A percentile compares a stretch with the other conserved stretches of the same genome.
Evolutionary conservation across 176 grass and related monocot species (phyloP).

Genomic region (Lolium multiflorum): DNA sequence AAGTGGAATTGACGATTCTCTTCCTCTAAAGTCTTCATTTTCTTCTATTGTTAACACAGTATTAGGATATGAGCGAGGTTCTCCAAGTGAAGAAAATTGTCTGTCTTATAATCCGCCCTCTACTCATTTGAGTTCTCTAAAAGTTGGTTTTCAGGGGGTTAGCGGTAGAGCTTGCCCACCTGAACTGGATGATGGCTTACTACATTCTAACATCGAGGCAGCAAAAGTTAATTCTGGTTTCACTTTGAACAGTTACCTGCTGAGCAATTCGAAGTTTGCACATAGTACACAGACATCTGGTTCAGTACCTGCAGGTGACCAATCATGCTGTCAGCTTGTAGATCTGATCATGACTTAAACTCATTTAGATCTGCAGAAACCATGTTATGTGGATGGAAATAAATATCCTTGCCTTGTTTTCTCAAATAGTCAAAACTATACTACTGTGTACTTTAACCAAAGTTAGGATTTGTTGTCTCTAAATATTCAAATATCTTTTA

Average conservation of each 20-base stretch:
- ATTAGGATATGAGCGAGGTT: constrained; percentile 47
- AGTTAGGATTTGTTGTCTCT: constrained; percentile 37
- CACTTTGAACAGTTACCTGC: constrained; percentile 40
- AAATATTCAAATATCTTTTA: constrained; percentile 40
- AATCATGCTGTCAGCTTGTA: constrained; percentile 47
- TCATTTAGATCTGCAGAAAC: constrained; percentile 49
- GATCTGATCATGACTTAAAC: constrained; percentile 53
- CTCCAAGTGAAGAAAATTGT: constrained; percentile 46
- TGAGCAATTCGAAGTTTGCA: constrained; percentile 43
- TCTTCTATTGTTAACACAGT: constrained; percentile 79
- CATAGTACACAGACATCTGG: constrained; percentile 41
- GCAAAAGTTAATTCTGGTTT: constrained; percentile 36
- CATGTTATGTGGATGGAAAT: constrained; percentile 35
- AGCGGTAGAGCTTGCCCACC: constrained; percentile 21
- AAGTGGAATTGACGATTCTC: constrained; percentile 42
- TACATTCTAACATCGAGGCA: constrained; percentile 43
- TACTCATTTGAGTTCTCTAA: constrained; percentile 41
- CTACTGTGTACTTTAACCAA: neutral
- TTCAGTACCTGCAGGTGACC: constrained; percentile 51
- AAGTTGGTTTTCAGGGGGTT: constrained; percentile 47
- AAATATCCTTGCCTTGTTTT: constrained; percentile 38
- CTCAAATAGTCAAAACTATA: constrained; percentile 45
- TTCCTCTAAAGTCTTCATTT: constrained; percentile 51
- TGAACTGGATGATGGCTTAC: constrained; percentile 45
- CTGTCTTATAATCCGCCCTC: constrained; percentile 49